Base-by-base conservation (phyloP, 805 yeast species). In the Metschnikowia koreensis region DNA sequence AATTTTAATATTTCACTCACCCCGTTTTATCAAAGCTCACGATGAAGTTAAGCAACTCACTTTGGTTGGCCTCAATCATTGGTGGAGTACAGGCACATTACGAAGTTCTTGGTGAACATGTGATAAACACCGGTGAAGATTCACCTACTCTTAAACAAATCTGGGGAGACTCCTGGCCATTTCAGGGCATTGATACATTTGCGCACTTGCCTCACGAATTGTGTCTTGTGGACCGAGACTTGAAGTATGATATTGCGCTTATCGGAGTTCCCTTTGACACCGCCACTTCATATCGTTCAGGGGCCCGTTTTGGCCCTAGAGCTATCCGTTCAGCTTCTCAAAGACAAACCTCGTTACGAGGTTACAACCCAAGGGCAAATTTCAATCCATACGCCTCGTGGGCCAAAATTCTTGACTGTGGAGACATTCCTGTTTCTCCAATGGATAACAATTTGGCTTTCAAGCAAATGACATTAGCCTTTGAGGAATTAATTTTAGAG, bases 191-290 rank as follows among this genome's bases (percentile, higher is more conserved):
- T 42, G 79, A 80, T 61, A 80, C 89, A 0, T 89, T 87, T 75
- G 96, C 94, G 2, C 94, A 89, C 55, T 69, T 89, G 46, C 82
- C 82, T 26, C 76, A 80, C 51, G 73, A 79, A 38, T 75, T 74
- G 52, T 89, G 96, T 63, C 73, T 88, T 17, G 44, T 78, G 2
- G 67, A 81, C 39, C 66, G 79, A 41, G 73, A 76, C 6, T 54
- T 65, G 7, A 60, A 70, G 1, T 89, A 76, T 58, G 96, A 89
- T 59, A 78, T 89, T 45, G 96, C 84, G 0, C 57, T 89, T 12
- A 75, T 88, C 50, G 96, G 96, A 5, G 85, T 86, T 1, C 96
- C 96, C 0, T 89, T 88, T 60, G 96, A 88, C 62, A 88, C 94
- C 7, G 93, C 93, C 0, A 84, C 84, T 0, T 79, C 91, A 0